These are phyloP conservation scores for Tubosaeta sp. DNA, from an alignment of 768 basidiomycete genomes.

Conservation along the genomic window DNA sequence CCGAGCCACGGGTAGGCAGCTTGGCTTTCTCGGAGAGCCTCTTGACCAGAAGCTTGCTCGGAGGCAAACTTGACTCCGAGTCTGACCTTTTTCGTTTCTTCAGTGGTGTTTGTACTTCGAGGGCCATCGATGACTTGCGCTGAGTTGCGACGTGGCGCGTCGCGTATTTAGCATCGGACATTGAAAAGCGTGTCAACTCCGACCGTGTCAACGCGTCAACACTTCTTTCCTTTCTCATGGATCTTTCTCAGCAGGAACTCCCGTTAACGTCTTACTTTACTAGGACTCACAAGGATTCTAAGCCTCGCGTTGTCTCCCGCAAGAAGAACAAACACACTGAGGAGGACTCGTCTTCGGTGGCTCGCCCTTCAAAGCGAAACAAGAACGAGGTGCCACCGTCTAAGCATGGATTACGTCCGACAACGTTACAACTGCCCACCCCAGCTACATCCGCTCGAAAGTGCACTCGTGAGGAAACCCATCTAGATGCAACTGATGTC, in stretches of 20 bases:
- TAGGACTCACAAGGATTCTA: constrained; percentile 11
- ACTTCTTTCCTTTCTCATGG: constrained; percentile 15
- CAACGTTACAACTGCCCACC: constrained; percentile 19
- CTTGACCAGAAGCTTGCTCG: constrained; percentile 71
- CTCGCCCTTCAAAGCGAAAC: constrained; percentile 17
- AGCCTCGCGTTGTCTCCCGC: background rate
- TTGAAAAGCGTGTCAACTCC: constrained; percentile 40
- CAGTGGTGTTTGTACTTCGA: constrained; percentile 31
- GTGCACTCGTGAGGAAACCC: background rate
- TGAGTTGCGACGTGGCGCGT: constrained; percentile 12
- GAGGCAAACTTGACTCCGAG: constrained; percentile 32
- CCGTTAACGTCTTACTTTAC: constrained; percentile 28
- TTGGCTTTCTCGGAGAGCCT: constrained; percentile 76
- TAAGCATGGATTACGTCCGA: background rate
- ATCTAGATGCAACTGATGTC: background rate
- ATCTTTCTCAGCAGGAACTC: constrained; percentile 32
- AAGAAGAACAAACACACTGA: constrained; percentile 4
- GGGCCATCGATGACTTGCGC: constrained; percentile 5
- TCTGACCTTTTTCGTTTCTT: constrained; percentile 65
- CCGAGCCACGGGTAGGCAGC: constrained; percentile 82
- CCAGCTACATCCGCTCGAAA: constrained; percentile 20
- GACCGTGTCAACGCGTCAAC: constrained; percentile 8
- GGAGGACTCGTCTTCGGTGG: constrained; percentile 3
- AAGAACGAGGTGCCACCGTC: constrained; percentile 4
- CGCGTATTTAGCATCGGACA: constrained; percentile 22